Percentiles rank a stretch among this genome's conserved stretches.
Conservation (phyloP, 495 filamentous ascomycete species). For the Viridothelium virens region DNA sequence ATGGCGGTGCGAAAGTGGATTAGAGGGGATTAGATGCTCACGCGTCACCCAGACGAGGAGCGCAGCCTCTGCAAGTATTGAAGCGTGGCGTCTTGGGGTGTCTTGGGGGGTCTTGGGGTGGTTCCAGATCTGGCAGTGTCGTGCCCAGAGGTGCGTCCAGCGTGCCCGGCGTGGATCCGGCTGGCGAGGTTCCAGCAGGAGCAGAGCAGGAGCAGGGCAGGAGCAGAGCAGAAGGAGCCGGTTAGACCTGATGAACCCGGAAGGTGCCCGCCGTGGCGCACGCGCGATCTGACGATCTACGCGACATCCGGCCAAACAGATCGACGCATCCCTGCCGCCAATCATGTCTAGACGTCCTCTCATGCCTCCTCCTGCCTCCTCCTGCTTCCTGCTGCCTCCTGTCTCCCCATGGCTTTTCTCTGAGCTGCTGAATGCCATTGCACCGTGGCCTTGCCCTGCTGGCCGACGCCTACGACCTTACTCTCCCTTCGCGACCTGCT, state of each 20-base stretch:
- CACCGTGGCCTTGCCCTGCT: too few species aligned
- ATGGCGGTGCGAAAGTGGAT: too few species aligned
- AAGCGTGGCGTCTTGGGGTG: not conserved
- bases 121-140: conserved; percentile 5
- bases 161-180: conserved; percentile 3
- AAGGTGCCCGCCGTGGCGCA: not conserved
- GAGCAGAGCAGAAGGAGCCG: too few species aligned
- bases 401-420: too few species aligned
- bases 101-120: too few species aligned
- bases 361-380: not conserved
- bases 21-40: not conserved
- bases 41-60: not conserved
- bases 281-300: conserved; percentile 10
- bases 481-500: not conserved
- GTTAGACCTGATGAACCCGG: not conserved
- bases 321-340: conserved; percentile 10
- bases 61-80: not conserved
- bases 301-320: conserved; percentile 10
- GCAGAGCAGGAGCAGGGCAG: too few species aligned
- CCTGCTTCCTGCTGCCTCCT: not conserved
- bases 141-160: not conserved
- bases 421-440: too few species aligned
- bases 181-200: conserved; percentile 11
- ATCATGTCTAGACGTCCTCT: conserved; percentile 10
- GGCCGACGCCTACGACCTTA: too few species aligned